phyloP scores from a whole-genome alignment of 2,329 filamentous ascomycete species.

The Hypoxylon sp. region DNA sequence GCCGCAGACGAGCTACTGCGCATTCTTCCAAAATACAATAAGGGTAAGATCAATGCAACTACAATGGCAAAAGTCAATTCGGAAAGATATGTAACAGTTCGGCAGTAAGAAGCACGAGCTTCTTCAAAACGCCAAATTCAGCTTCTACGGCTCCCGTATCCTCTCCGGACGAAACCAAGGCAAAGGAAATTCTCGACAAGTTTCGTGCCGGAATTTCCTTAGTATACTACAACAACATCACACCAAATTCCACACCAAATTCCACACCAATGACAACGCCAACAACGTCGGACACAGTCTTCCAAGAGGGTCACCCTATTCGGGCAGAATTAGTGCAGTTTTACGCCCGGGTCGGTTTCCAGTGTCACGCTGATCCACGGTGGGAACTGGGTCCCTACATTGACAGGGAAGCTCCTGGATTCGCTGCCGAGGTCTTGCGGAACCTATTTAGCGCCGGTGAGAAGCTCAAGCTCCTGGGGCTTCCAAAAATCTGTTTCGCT shows the following conservation, averaged over 20 bases:
- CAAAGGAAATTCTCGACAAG: neutral
- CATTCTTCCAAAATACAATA: no score
- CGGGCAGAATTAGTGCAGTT: neutral
- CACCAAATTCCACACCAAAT: neutral
- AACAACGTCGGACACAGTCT: neutral
- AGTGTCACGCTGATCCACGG: neutral
- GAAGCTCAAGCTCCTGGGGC: neutral
- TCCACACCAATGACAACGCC: neutral
- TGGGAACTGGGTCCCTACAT: neutral
- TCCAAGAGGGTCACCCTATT: neutral
- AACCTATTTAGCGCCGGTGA: neutral
- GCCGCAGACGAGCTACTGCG: neutral
- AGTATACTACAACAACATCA: neutral
- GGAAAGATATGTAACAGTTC: neutral
- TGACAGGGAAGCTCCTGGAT: neutral
- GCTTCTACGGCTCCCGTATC: neutral
- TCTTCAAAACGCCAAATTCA: neutral
- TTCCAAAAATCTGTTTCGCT: neutral
- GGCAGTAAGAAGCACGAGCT: neutral
- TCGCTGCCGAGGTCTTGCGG: neutral
- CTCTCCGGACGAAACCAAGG: neutral
- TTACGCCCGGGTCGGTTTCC: neutral
- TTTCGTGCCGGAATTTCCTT: neutral
- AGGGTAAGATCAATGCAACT: neutral
- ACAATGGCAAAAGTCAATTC: neutral